Evolutionary conservation across 805 yeast genomes (phyloP).

Genomic region (Brettanomyces custersianus): DNA sequence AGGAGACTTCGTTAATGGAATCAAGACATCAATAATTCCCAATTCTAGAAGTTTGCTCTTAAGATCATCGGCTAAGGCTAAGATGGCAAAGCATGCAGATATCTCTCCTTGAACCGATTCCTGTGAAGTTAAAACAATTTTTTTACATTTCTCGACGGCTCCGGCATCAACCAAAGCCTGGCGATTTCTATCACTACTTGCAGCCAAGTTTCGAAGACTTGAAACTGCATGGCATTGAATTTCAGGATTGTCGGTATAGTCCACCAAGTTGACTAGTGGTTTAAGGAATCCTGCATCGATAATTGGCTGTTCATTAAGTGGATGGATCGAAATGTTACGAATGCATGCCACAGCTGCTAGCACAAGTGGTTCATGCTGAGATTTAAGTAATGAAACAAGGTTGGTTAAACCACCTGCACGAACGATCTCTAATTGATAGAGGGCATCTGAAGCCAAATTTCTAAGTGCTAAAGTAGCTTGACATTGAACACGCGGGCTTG

Average conservation of each 20-base stretch:
- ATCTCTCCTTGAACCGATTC: slow-evolving; percentile 92
- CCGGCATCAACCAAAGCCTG: slow-evolving; percentile 89
- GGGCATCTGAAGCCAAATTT: slow-evolving; percentile 91
- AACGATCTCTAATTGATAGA: slow-evolving; percentile 92
- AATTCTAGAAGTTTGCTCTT: slow-evolving; percentile 76
- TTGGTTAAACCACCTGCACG: slow-evolving; percentile 94
- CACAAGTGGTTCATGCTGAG: slow-evolving; percentile 84
- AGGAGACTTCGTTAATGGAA: slow-evolving; percentile 81
- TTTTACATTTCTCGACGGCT: slow-evolving; percentile 88
- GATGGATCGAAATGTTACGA: slow-evolving; percentile 93
- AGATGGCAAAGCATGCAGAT: slow-evolving; percentile 93
- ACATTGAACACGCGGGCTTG: slow-evolving; percentile 92
- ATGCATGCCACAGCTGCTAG: slow-evolving; percentile 98
- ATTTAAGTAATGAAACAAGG: slow-evolving; percentile 79
- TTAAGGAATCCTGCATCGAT: slow-evolving; percentile 94
- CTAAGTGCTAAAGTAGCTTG: slow-evolving; percentile 96
- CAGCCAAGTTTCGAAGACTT: slow-evolving; percentile 91
- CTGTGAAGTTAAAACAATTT: slow-evolving; percentile 77
- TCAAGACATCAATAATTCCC: slow-evolving; percentile 77
- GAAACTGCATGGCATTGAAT: slow-evolving; percentile 98
- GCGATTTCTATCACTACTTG: slow-evolving; percentile 88
- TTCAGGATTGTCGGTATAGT: slow-evolving; percentile 84
- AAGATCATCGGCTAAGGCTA: slow-evolving; percentile 92
- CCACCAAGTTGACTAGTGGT: slow-evolving; percentile 80
- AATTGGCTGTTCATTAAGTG: slow-evolving; percentile 88